Evolutionary conservation across 2,329 filamentous ascomycete genomes (phyloP), one percentile per base, ranked within the genome.

Genomic region (Laburnicola sp.): DNA sequence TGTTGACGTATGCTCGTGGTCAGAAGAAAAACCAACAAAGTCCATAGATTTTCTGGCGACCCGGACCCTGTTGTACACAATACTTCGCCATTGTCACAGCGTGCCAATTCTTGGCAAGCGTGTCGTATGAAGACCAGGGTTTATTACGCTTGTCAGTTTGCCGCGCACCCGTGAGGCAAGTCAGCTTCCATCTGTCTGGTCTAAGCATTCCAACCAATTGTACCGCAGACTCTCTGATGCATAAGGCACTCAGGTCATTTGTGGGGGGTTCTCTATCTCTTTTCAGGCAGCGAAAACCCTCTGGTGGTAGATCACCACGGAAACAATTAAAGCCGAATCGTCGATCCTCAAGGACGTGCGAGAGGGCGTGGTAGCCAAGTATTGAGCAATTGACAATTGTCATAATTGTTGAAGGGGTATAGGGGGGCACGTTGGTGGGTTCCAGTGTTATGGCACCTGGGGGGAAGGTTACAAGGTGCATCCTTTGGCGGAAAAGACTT

Each of bases 91-190:
- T 5, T 30, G 45, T 37, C 42, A 8, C 36, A 35, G 39, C 30
- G 39, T 37, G 36, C 6, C 21, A 31, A 31, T 27, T 30, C 45
- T 51, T 45, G 46, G 34, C 45, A 26, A 50, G 51, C 41, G 45
- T 45, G 40, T 52, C 48, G 45, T 32, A 32, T n/a, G 11, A 27
- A 34, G 43, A 48, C 48, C 42, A 41, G 52, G 48, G 45, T 36
- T 32, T 57, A 42, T 51, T 49, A 45, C 50, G 57, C 37, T 31
- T 55, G 50, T 47, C 42, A 50, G 46, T 47, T 50, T 57, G 53
- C 48, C 53, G 47, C 39, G 45, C 31, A 34, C 26, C 46, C 38
- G 41, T 53, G 48, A 45, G 46, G 53, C 46, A 53, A 56, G 59
- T 55, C 43, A 30, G 26, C 27, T 30, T 42, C 38, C 37, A 38